A percentile compares a stretch with the other conserved stretches of the same genome.
These are phyloP conservation scores for Agroathelia rolfsii DNA, from an alignment of 1,284 basidiomycete genomes.

Conservation along the genomic window DNA sequence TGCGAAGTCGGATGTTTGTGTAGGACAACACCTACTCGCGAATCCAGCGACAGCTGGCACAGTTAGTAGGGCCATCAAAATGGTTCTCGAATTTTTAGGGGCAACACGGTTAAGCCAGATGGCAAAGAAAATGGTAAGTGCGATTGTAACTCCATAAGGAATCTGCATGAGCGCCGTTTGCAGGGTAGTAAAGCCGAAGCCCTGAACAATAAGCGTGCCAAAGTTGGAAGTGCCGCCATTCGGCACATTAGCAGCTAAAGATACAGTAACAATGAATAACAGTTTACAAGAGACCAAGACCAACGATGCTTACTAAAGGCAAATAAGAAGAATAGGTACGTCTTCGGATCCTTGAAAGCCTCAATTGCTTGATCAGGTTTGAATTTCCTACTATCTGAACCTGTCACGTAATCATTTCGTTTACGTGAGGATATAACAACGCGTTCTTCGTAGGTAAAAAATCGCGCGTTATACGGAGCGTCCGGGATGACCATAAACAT, in stretches of 20 bases:
- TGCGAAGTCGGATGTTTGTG: conserved; percentile 12
- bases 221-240: conserved; percentile 9
- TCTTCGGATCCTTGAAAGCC: conserved; percentile 15
- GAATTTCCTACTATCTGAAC: conserved; percentile 19
- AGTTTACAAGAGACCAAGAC: conserved; percentile 1
- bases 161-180: conserved; percentile 29
- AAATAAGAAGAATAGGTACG: conserved; percentile 17
- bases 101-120: conserved; percentile 14
- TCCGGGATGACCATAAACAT: conserved; percentile 20
- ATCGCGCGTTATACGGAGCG: conserved; percentile 19
- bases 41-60: conserved; percentile 19
- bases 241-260: background rate
- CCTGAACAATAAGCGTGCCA: conserved; percentile 24
- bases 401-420: conserved; percentile 17
- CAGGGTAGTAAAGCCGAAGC: conserved; percentile 26
- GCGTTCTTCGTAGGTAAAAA: conserved; percentile 21
- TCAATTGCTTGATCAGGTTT: conserved; percentile 23
- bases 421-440: conserved; percentile 22
- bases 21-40: too few relatives aligned
- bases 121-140: too few relatives aligned
- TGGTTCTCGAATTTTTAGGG: conserved; percentile 16
- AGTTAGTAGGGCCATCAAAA: conserved; percentile 16
- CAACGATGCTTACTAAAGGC: conserved; percentile 15
- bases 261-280: background rate
- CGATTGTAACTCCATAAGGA: conserved; percentile 19